These are phyloP conservation scores for Cephalotrichum gorgonifer DNA, from an alignment of 2,329 filamentous ascomycete species.

Conservation along the genomic window DNA sequence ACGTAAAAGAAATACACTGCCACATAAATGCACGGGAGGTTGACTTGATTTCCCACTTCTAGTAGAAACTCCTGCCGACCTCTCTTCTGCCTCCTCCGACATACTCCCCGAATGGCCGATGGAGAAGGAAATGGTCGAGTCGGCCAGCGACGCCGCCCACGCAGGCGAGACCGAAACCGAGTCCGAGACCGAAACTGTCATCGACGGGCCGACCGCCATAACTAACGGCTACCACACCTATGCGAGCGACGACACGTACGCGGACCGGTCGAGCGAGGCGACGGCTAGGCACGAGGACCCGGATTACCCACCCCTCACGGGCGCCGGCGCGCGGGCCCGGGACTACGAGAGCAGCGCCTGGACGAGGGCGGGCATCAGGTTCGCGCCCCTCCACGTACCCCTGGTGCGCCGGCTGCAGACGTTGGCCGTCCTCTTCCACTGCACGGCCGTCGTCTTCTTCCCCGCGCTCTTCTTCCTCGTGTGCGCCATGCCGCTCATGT, in stretches of 20 bases:
- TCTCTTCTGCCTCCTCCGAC: constrained; percentile 2
- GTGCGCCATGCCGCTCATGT: constrained; percentile 82
- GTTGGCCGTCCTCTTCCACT: constrained; percentile 65
- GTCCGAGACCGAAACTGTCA: not conserved
- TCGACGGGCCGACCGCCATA: not conserved
- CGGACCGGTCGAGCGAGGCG: not conserved
- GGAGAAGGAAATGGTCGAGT: not conserved
- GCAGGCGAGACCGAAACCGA: not conserved
- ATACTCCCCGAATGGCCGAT: not conserved
- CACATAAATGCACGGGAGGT: not conserved
- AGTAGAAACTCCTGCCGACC: not conserved
- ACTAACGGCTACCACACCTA: not conserved
- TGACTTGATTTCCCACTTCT: not conserved
- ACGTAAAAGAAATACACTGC: too few species aligned
- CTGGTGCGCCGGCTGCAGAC: constrained; percentile 66
- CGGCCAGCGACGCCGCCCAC: not conserved
- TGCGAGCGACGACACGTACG: not conserved
- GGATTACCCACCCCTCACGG: constrained; percentile 1
- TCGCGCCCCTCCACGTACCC: constrained; percentile 70
- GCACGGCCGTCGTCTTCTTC: constrained; percentile 56
- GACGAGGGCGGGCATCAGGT: constrained; percentile 54
- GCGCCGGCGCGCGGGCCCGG: not conserved
- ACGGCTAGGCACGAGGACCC: not conserved
- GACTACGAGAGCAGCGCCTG: constrained; percentile 19
- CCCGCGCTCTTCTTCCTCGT: constrained; percentile 82